Conservation (phyloP, 2,329 filamentous ascomycete genomes). For the Nemania sp. region DNA sequence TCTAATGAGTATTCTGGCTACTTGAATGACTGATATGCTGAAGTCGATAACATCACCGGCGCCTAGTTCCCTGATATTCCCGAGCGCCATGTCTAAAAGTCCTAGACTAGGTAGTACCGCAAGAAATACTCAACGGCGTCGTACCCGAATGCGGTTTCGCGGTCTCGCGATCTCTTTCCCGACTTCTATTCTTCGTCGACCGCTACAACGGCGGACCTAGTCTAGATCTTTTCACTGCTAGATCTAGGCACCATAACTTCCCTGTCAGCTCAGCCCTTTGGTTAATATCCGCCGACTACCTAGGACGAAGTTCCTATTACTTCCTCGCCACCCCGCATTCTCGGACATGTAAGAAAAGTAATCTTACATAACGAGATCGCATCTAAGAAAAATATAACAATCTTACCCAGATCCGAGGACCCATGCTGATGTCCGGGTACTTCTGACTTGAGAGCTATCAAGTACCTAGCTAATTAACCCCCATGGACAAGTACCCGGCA, state of each 20-base stretch:
- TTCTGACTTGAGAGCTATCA: background rate
- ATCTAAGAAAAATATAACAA: background rate
- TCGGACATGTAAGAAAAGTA: background rate
- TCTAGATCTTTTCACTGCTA: background rate
- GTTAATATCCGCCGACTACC: background rate
- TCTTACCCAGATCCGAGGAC: constrained; percentile 2
- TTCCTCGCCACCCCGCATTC: background rate
- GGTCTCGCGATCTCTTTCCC: background rate
- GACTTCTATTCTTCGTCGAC: background rate
- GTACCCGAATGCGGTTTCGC: background rate
- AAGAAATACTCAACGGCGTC: background rate
- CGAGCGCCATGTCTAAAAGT: background rate
- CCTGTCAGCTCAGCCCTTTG: background rate
- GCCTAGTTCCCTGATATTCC: background rate
- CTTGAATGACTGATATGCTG: background rate
- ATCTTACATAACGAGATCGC: background rate
- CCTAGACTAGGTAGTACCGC: background rate
- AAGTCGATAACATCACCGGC: background rate
- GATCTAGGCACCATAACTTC: background rate
- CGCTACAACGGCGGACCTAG: background rate
- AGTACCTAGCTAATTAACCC: constrained; percentile 15
- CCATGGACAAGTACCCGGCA: background rate
- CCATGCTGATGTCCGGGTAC: background rate
- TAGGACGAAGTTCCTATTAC: background rate
- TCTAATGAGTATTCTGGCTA: background rate